Evolutionary conservation across 257 asterid species (phyloP).

Genomic region (Penstemon barbatus): DNA sequence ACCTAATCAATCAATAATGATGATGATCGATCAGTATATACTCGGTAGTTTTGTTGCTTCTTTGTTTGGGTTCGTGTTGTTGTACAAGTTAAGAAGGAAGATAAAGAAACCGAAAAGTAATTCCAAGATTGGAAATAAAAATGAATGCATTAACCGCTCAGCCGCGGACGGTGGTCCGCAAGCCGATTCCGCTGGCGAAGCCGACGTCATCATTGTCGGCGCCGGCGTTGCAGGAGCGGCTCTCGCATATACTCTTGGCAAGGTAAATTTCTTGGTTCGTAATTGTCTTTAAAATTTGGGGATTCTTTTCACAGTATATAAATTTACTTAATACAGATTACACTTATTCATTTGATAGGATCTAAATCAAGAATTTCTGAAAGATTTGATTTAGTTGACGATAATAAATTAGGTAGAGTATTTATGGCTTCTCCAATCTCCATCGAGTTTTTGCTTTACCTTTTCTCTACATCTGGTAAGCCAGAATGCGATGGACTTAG

Average conservation of each 20-base stretch:
- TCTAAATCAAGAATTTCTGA: no score
- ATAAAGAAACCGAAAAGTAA: conserved; percentile 30
- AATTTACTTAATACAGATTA: no score
- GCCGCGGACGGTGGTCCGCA: conserved; percentile 21
- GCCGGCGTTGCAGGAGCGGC: conserved; percentile 85
- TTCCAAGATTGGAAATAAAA: conserved; percentile 29
- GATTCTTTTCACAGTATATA: no score
- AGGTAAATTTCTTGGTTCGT: conserved; percentile 36
- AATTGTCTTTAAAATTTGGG: no score
- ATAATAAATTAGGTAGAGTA: no score
- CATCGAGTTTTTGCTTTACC: no score
- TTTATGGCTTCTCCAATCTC: no score
- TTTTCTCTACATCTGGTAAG: no score
- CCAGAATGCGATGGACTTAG: no score
- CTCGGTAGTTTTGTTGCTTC: conserved; percentile 54
- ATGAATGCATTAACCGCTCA: conserved; percentile 25
- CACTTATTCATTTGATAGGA: no score
- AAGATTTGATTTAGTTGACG: no score
- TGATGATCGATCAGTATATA: conserved; percentile 51
- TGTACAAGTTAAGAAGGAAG: conserved; percentile 43
- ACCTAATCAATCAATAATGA: conserved; percentile 21
- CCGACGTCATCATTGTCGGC: conserved; percentile 61
- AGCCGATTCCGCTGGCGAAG: conserved; percentile 33
- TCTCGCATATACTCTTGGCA: conserved; percentile 67
- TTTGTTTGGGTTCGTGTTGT: conserved; percentile 41